Percentiles rank a stretch among this genome's conserved stretches.
Evolutionary conservation across 2,329 filamentous ascomycete genomes (phyloP).

Genomic region (Cercospora sojina): DNA sequence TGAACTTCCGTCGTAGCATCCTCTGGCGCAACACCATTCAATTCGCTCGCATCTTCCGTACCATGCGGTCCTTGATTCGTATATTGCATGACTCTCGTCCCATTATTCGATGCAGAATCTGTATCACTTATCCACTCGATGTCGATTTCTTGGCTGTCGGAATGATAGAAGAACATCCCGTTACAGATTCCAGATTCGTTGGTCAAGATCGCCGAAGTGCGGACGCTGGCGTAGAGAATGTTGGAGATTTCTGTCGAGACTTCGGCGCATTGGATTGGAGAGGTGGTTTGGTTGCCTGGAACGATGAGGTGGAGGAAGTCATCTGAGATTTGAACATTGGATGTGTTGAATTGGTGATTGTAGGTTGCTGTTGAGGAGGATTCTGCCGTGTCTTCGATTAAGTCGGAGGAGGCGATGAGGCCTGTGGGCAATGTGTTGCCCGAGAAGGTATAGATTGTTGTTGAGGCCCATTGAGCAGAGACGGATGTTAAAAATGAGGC

Average conservation of each 20-base stretch:
- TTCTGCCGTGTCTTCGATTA: neutral
- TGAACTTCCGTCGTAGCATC: constrained; percentile 22
- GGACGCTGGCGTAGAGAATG: constrained; percentile 22
- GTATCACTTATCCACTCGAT: constrained; percentile 31
- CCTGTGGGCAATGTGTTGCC: constrained; percentile 11
- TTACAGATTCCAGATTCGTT: constrained; percentile 13
- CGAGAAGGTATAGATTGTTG: constrained; percentile 14
- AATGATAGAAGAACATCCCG: constrained; percentile 27
- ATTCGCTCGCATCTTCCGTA: neutral
- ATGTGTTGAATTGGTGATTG: constrained; percentile 11
- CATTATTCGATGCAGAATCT: constrained; percentile 20
- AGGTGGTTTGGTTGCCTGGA: constrained; percentile 16
- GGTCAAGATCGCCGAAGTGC: constrained; percentile 17
- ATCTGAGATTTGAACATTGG: constrained; percentile 17
- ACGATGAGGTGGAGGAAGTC: constrained; percentile 24
- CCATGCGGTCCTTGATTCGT: constrained; percentile 25
- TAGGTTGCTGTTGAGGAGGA: neutral
- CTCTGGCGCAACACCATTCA: constrained; percentile 8
- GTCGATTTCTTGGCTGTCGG: constrained; percentile 28
- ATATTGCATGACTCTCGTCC: constrained; percentile 19
- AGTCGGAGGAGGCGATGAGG: constrained; percentile 2
- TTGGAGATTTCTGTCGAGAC: constrained; percentile 16
- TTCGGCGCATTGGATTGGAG: constrained; percentile 21
- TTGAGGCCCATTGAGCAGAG: constrained; percentile 9
- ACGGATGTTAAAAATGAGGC: neutral